A percentile compares a stretch with the other conserved stretches of the same genome.
These are phyloP conservation scores for Chloropicon primus DNA, from an alignment of 139 green algal genomes.

Conservation along the genomic window DNA sequence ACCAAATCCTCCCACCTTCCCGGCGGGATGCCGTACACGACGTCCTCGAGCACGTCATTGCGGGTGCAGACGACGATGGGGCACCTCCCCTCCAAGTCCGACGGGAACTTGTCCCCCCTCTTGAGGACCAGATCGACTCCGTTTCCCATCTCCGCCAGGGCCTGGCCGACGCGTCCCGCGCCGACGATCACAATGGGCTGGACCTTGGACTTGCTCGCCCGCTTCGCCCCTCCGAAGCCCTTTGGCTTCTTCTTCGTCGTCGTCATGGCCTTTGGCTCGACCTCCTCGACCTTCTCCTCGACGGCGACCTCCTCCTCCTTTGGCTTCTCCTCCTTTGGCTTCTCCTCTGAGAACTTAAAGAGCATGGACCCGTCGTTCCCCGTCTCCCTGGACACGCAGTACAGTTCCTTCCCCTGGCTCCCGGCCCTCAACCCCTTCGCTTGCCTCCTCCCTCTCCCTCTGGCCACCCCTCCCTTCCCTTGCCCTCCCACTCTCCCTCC, in stretches of 20 bases:
- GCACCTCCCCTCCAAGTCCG: background rate
- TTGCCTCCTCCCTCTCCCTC: background rate
- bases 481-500: too few species aligned
- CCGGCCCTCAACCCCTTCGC: too few species aligned
- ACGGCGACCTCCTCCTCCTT: background rate
- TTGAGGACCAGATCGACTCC: background rate
- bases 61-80: conserved; percentile 83
- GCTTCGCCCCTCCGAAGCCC: background rate
- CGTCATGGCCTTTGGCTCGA: background rate
- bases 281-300: background rate
- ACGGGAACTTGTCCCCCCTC: background rate
- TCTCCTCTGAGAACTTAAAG: background rate
- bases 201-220: background rate
- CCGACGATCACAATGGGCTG: conserved; percentile 44
- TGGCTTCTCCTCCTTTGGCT: background rate
- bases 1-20: conserved; percentile 60
- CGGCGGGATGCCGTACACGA: conserved; percentile 52
- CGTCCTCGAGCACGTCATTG: conserved; percentile 64
- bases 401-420: background rate
- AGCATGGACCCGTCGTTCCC: background rate
- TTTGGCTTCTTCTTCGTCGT: background rate
- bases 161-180: conserved; percentile 61
- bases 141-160: conserved; percentile 30
- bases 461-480: too few species aligned
- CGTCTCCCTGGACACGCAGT: background rate